phyloP scores from a whole-genome alignment of 169 alveolate species.

The Plasmodium yoelii region DNA sequence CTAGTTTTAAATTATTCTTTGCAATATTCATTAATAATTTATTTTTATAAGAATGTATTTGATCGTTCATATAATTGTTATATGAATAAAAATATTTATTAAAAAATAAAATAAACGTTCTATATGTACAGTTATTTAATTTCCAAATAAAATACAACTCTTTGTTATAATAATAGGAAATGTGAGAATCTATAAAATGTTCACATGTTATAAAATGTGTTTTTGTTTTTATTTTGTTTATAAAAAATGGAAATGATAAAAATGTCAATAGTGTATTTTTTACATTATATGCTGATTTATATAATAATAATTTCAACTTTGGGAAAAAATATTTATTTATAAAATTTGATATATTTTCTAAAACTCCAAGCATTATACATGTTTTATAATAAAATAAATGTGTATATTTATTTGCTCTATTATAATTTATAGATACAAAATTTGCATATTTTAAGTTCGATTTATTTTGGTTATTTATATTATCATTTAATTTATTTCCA shows the following conservation, averaged over 20 bases:
- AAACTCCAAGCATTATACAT: conserved; percentile 6
- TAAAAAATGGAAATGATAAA: conserved; percentile 59
- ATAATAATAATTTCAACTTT: conserved; percentile 12
- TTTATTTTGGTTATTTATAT: not conserved
- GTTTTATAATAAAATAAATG: conserved; percentile 35
- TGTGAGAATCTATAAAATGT: conserved; percentile 64
- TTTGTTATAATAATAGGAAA: conserved; percentile 22
- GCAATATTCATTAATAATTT: not conserved
- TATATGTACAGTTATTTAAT: conserved; percentile 34
- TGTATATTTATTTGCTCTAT: not conserved
- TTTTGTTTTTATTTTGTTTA: conserved; percentile 21
- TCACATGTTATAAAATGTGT: conserved; percentile 22
- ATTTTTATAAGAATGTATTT: not conserved
- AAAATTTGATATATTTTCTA: conserved; percentile 27
- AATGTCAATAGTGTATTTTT: conserved; percentile 58
- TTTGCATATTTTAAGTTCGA: not conserved
- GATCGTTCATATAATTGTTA: conserved; percentile 22
- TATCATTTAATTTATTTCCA: too few relatives aligned
- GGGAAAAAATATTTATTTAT: conserved; percentile 33
- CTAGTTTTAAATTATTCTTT: too few relatives aligned
- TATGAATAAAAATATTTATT: conserved; percentile 34
- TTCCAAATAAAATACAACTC: conserved; percentile 40
- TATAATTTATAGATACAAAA: not conserved
- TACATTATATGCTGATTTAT: conserved; percentile 41
- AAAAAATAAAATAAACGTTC: conserved; percentile 41